Percentiles rank a stretch among this genome's conserved stretches.
Conservation (phyloP, 2,329 filamentous ascomycete genomes). For the Fusarium anthophilum region DNA sequence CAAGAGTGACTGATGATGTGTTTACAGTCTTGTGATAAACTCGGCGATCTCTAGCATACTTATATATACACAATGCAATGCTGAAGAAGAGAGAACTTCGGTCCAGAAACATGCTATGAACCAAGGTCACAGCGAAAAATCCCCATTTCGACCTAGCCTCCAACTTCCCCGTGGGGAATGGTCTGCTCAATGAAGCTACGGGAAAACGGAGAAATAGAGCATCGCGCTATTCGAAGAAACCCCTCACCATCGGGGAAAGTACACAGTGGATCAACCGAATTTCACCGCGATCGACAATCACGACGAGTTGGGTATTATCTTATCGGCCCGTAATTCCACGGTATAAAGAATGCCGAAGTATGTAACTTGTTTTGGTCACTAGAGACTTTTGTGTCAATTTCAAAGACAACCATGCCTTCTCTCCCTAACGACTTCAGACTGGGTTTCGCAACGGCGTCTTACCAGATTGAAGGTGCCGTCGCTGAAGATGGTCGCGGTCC, state of each 20-base stretch:
- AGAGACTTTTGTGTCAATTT: background rate
- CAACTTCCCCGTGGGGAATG: constrained; percentile 34
- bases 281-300: constrained; percentile 3
- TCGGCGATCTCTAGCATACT: background rate
- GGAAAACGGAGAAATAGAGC: constrained; percentile 22
- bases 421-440: constrained; percentile 48
- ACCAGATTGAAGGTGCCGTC: constrained; percentile 58
- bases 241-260: constrained; percentile 16
- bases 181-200: background rate
- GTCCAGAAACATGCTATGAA: background rate
- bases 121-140: background rate
- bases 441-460: constrained; percentile 54
- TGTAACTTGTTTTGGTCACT: background rate
- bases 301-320: background rate
- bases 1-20: background rate
- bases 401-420: background rate
- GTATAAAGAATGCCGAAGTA: constrained; percentile 17
- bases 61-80: constrained; percentile 18
- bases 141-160: constrained; percentile 1
- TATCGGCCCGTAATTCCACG: constrained; percentile 17
- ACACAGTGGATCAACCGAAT: background rate
- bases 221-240: background rate
- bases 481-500: constrained; percentile 52
- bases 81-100: background rate
- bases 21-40: background rate